phyloP scores from a whole-genome alignment of 352 stramenopile genomes.

The Globisporangium canariense region DNA sequence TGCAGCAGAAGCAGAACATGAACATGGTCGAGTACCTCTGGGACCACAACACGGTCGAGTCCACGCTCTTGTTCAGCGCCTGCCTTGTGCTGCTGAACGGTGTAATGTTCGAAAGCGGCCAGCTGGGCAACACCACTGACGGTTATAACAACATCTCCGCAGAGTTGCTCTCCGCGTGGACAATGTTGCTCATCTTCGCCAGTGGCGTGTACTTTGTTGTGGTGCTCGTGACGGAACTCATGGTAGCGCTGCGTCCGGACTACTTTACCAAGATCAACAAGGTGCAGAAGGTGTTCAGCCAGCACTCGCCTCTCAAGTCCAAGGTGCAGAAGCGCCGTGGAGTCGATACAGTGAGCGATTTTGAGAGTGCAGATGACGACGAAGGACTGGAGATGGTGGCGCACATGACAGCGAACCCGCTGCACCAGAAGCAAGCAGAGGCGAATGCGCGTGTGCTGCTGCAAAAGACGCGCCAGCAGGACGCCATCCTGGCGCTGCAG shows the following conservation, averaged over 20 bases:
- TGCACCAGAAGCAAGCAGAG: slow-evolving; percentile 49
- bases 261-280: slow-evolving; percentile 61
- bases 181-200: slow-evolving; percentile 48
- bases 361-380: slow-evolving; percentile 33
- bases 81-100: slow-evolving; percentile 59
- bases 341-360: slow-evolving; percentile 14
- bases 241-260: slow-evolving; percentile 57
- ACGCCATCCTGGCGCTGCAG: slow-evolving; percentile 48
- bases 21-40: slow-evolving; percentile 57
- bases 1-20: slow-evolving; percentile 25
- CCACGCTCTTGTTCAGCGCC: slow-evolving; percentile 64
- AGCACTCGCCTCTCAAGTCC: slow-evolving; percentile 18
- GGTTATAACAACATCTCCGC: slow-evolving; percentile 45
- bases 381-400: slow-evolving; percentile 65
- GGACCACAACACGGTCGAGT: slow-evolving; percentile 82
- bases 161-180: slow-evolving; percentile 45
- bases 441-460: slow-evolving; percentile 27
- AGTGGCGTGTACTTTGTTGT: slow-evolving; percentile 62
- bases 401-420: slow-evolving; percentile 61
- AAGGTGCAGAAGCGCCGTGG: slow-evolving; percentile 18
- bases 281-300: slow-evolving; percentile 59
- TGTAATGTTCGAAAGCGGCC: slow-evolving; percentile 67
- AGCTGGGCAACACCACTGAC: slow-evolving; percentile 37
- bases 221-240: slow-evolving; percentile 60
- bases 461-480: slow-evolving; percentile 39